phyloP scores from a whole-genome alignment of 805 yeast genomes.

The Maudiozyma barnettii region DNA sequence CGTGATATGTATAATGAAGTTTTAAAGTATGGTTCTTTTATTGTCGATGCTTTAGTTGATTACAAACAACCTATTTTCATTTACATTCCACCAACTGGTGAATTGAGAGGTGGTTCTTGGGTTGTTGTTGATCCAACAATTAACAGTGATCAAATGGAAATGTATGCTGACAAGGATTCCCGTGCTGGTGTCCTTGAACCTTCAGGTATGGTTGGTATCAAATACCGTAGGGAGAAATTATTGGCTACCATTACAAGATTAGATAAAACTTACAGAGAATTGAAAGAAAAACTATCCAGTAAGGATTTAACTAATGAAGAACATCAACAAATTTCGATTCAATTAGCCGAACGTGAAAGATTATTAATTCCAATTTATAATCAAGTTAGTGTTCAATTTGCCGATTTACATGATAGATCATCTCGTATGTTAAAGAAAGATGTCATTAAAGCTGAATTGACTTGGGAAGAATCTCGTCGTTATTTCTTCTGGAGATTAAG shows the following conservation, averaged over 20 bases:
- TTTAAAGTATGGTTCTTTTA: slow-evolving; percentile 90
- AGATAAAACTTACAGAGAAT: slow-evolving; percentile 62
- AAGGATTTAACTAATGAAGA: slow-evolving; percentile 51
- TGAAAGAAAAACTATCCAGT: slow-evolving; percentile 52
- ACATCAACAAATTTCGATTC: slow-evolving; percentile 50
- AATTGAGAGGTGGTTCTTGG: slow-evolving; percentile 99
- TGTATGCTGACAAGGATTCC: slow-evolving; percentile 94
- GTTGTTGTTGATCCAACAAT: slow-evolving; percentile 98
- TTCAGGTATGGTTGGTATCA: slow-evolving; percentile 98
- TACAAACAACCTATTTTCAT: slow-evolving; percentile 95
- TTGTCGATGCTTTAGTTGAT: slow-evolving; percentile 93
- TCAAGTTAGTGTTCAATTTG: slow-evolving; percentile 91
- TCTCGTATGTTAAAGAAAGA: slow-evolving; percentile 97
- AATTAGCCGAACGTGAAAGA: slow-evolving; percentile 71
- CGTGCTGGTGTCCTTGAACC: slow-evolving; percentile 98
- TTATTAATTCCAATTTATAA: slow-evolving; percentile 76
- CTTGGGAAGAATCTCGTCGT: slow-evolving; percentile 84
- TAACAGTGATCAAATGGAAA: slow-evolving; percentile 95
- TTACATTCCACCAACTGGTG: slow-evolving; percentile 97
- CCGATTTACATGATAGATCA: slow-evolving; percentile 94
- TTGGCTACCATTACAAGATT: slow-evolving; percentile 85
- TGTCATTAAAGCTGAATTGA: slow-evolving; percentile 72
- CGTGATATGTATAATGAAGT: slow-evolving; percentile 99
- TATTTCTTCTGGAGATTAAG: slow-evolving; percentile 98
- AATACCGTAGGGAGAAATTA: slow-evolving; percentile 89